A percentile compares a stretch with the other conserved stretches of the same genome.
These are phyloP conservation scores for Gastroboletus turbinatus DNA, from an alignment of 1,284 basidiomycete species.

Conservation along the genomic window DNA sequence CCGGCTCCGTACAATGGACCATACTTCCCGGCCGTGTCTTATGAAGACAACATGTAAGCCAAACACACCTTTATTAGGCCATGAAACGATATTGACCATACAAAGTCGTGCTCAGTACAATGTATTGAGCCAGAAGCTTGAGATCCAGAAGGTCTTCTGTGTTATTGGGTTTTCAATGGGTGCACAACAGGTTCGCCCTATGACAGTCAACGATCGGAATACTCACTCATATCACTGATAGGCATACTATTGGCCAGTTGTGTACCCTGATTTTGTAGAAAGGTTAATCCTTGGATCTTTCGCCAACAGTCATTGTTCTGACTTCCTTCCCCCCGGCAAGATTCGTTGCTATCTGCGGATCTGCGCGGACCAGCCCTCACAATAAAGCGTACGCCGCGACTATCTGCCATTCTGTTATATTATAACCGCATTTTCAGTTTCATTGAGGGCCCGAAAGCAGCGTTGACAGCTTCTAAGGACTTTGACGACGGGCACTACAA, in stretches of 20 bases:
- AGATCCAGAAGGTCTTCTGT: slow-evolving; percentile 39
- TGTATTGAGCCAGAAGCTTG: slow-evolving; percentile 50
- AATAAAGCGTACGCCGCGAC: slow-evolving; percentile 50
- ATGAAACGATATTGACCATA: neutral
- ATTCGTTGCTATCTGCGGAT: slow-evolving; percentile 55
- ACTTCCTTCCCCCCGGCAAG: slow-evolving; percentile 30
- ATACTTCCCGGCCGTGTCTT: slow-evolving; percentile 48
- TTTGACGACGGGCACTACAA: slow-evolving; percentile 58
- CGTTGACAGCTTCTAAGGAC: slow-evolving; percentile 55
- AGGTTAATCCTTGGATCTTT: slow-evolving; percentile 32
- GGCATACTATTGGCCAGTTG: slow-evolving; percentile 61
- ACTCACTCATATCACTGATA: slow-evolving; percentile 20
- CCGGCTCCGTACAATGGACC: slow-evolving; percentile 48
- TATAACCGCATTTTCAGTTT: slow-evolving; percentile 39
- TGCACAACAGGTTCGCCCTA: slow-evolving; percentile 48
- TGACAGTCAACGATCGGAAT: neutral
- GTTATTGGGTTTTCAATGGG: slow-evolving; percentile 51
- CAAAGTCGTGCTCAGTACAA: slow-evolving; percentile 54
- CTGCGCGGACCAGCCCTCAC: slow-evolving; percentile 60
- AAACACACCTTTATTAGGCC: neutral
- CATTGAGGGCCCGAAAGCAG: slow-evolving; percentile 59
- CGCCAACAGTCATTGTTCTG: neutral
- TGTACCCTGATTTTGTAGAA: slow-evolving; percentile 59
- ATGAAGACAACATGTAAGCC: slow-evolving; percentile 59
- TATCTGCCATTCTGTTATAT: neutral